Conservation (phyloP, 495 filamentous ascomycete genomes). For the Penicillium macrosclerotiorum region DNA sequence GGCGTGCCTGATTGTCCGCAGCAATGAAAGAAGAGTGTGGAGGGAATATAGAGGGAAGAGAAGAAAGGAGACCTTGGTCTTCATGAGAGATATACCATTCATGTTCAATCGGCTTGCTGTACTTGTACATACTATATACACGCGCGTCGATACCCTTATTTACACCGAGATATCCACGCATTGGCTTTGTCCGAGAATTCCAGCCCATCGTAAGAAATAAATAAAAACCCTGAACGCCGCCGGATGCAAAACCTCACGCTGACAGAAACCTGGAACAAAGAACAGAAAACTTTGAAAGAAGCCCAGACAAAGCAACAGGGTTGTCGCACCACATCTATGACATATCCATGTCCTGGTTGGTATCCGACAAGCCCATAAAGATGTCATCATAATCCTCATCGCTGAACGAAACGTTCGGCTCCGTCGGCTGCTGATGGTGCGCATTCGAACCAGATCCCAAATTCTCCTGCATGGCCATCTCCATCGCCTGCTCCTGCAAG, state of each 20-base stretch:
- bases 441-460: slow-evolving; percentile 1
- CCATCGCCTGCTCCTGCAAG: slow-evolving; percentile 30
- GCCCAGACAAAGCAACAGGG: background rate
- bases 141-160: slow-evolving; percentile 28
- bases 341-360: slow-evolving; percentile 44
- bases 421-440: background rate
- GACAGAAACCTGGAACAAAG: background rate
- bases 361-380: slow-evolving; percentile 41
- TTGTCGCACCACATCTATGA: slow-evolving; percentile 16
- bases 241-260: slow-evolving; percentile 15
- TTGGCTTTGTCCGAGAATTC: background rate
- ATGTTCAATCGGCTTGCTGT: slow-evolving; percentile 16
- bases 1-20: slow-evolving; percentile 41
- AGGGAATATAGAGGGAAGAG: slow-evolving; percentile 3
- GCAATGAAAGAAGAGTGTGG: slow-evolving; percentile 23
- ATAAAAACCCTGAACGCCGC: slow-evolving; percentile 16
- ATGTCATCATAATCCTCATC: slow-evolving; percentile 58
- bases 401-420: slow-evolving; percentile 37
- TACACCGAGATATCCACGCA: slow-evolving; percentile 12
- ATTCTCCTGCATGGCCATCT: slow-evolving; percentile 19
- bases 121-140: slow-evolving; percentile 28
- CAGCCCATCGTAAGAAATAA: background rate
- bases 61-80: slow-evolving; percentile 1
- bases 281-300: background rate
- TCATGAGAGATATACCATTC: background rate